Percentiles rank a stretch among this genome's conserved stretches.
Evolutionary conservation across 2,329 filamentous ascomycete species (phyloP).

Genomic region (Colletotrichum spaethianum): DNA sequence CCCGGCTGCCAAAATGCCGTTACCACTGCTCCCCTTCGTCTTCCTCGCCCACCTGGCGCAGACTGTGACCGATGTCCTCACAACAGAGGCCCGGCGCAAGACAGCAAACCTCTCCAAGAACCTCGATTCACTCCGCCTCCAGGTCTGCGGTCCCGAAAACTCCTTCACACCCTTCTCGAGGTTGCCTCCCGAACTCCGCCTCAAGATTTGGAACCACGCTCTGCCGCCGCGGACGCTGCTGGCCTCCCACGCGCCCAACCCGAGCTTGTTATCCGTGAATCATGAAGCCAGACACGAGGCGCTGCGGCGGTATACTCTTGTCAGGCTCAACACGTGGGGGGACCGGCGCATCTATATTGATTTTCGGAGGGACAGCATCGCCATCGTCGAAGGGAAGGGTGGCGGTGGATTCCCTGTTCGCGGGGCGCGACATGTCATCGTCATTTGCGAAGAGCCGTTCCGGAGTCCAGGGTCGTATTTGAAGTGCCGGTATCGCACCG

Average conservation of each 20-base stretch:
- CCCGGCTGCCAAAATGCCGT: conserved; percentile 26
- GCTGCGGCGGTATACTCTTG: conserved; percentile 24
- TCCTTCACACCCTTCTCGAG: conserved; percentile 25
- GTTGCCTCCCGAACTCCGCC: conserved; percentile 34
- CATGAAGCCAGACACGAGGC: conserved; percentile 34
- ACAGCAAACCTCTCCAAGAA: conserved; percentile 17
- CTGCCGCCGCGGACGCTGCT: conserved; percentile 27
- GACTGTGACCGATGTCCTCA: conserved; percentile 24
- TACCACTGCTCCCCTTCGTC: conserved; percentile 34
- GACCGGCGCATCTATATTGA: conserved; percentile 37
- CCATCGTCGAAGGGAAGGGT: conserved; percentile 35
- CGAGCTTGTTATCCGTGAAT: conserved; percentile 24
- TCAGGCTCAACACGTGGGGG: conserved; percentile 36
- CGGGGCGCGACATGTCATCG: conserved; percentile 30
- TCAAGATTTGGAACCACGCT: conserved; percentile 40
- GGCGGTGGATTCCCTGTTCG: conserved; percentile 38
- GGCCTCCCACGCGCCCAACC: conserved; percentile 35
- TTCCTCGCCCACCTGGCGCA: conserved; percentile 39
- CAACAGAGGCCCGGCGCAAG: conserved; percentile 29
- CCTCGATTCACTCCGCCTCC: conserved; percentile 31
- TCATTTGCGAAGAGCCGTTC: conserved; percentile 38
- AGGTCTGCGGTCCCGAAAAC: conserved; percentile 34
- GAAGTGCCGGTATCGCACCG: conserved; percentile 35
- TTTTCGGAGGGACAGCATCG: conserved; percentile 27
- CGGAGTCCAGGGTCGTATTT: conserved; percentile 29